These are phyloP conservation scores for Fusarium pseudoanthophilum DNA, from an alignment of 2,329 filamentous ascomycete genomes.

Conservation along the genomic window DNA sequence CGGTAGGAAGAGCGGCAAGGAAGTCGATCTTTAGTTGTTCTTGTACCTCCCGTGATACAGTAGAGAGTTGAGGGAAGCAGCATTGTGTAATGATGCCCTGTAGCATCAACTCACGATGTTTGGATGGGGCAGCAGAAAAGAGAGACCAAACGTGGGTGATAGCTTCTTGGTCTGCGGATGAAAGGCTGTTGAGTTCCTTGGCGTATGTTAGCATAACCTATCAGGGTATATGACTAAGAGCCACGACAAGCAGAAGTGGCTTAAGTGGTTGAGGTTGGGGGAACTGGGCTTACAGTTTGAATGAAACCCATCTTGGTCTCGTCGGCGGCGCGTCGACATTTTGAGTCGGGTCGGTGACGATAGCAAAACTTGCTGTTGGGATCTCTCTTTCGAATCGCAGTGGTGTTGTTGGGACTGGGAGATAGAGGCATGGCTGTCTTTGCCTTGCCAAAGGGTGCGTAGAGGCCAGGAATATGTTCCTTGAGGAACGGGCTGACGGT, in stretches of 20 bases:
- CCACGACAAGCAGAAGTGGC: neutral
- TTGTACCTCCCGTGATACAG: slow-evolving; percentile 87
- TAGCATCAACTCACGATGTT: slow-evolving; percentile 95
- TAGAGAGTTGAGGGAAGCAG: slow-evolving; percentile 96
- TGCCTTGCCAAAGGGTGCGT: slow-evolving; percentile 79
- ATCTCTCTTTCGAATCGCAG: slow-evolving; percentile 57
- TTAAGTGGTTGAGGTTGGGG: neutral
- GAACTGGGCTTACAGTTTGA: slow-evolving; percentile 72
- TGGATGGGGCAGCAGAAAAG: slow-evolving; percentile 93
- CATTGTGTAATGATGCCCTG: slow-evolving; percentile 96
- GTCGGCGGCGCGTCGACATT: slow-evolving; percentile 91
- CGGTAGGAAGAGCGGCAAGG: slow-evolving; percentile 84
- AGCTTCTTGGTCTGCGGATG: slow-evolving; percentile 88
- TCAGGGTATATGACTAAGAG: neutral
- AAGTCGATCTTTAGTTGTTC: slow-evolving; percentile 99
- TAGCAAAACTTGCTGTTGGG: slow-evolving; percentile 95
- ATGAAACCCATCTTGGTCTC: slow-evolving; percentile 96
- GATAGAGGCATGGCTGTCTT: slow-evolving; percentile 46
- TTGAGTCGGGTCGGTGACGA: slow-evolving; percentile 90
- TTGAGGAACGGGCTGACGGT: slow-evolving; percentile 89
- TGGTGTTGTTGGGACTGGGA: slow-evolving; percentile 24
- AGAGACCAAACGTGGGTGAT: slow-evolving; percentile 98
- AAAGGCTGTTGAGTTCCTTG: slow-evolving; percentile 83
- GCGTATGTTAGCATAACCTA: neutral
- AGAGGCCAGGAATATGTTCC: slow-evolving; percentile 89